A percentile compares a stretch with the other conserved stretches of the same genome.
Conservation (phyloP, 768 basidiomycete genomes). For the Mycena crocata region DNA sequence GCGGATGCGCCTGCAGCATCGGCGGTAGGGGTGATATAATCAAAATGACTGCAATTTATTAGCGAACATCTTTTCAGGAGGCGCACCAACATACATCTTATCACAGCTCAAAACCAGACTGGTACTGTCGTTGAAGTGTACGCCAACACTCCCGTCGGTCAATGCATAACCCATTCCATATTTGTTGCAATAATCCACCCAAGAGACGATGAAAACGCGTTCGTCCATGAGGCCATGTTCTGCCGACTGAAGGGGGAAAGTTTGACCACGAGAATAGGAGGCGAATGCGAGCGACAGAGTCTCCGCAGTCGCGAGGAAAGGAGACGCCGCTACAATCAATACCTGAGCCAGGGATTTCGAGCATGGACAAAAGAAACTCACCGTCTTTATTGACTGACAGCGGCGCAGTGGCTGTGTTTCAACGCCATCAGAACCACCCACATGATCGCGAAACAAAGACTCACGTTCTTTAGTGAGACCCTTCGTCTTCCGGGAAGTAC, state of each 20-base stretch:
- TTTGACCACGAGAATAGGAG: conserved; percentile 67
- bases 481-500: conserved; percentile 23
- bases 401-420: conserved; percentile 15
- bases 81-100: conserved; percentile 72
- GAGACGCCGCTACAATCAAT: conserved; percentile 19
- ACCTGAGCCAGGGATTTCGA: background rate
- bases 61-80: conserved; percentile 15
- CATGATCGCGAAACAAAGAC: conserved; percentile 1
- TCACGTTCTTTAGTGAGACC: conserved; percentile 19
- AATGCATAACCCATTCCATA: conserved; percentile 99
- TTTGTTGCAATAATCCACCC: conserved; percentile 99
- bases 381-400: conserved; percentile 10
- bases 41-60: conserved; percentile 75
- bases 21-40: conserved; percentile 73
- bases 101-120: conserved; percentile 86
- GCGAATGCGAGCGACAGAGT: conserved; percentile 70
- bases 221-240: conserved; percentile 70
- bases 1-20: conserved; percentile 54
- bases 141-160: conserved; percentile 94
- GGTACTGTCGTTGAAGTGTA: conserved; percentile 97
- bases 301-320: conserved; percentile 31
- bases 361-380: background rate
- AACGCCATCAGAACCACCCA: background rate
- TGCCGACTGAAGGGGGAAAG: conserved; percentile 48
- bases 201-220: conserved; percentile 93